These are phyloP conservation scores for Paecilomyces sp. DNA, from an alignment of 2,329 filamentous ascomycete genomes.

Conservation along the genomic window DNA sequence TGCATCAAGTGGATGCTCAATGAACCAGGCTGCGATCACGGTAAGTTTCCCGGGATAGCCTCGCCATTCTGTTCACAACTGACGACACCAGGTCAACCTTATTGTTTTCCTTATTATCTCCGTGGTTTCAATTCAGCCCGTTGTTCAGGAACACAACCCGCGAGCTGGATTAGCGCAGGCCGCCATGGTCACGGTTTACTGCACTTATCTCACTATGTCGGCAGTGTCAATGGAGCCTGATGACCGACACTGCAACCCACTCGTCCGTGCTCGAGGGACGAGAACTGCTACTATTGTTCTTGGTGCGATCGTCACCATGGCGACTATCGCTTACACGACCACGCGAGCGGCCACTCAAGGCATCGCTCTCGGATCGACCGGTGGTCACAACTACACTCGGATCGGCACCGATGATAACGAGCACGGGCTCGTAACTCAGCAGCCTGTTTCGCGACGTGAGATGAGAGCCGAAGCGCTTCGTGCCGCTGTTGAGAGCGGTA, in stretches of 20 bases:
- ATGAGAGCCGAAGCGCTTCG: slow-evolving; percentile 91
- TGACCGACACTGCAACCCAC: slow-evolving; percentile 86
- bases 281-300: slow-evolving; percentile 86
- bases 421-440: slow-evolving; percentile 80
- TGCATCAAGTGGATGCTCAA: slow-evolving; percentile 69
- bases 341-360: slow-evolving; percentile 88
- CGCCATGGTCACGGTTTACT: slow-evolving; percentile 95
- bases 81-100: slow-evolving; percentile 60
- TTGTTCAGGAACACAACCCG: slow-evolving; percentile 83
- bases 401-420: slow-evolving; percentile 66
- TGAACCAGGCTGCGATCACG: slow-evolving; percentile 96
- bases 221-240: slow-evolving; percentile 98
- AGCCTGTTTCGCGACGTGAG: slow-evolving; percentile 71
- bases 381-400: slow-evolving; percentile 46
- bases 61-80: slow-evolving; percentile 5
- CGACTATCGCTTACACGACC: slow-evolving; percentile 95
- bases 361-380: slow-evolving; percentile 51
- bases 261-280: slow-evolving; percentile 75
- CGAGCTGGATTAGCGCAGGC: slow-evolving; percentile 94
- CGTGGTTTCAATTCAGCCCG: slow-evolving; percentile 78
- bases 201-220: slow-evolving; percentile 96
- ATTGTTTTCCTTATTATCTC: slow-evolving; percentile 75
- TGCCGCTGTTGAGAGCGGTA: slow-evolving; percentile 85
- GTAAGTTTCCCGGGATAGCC: slow-evolving; percentile 29
- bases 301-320: slow-evolving; percentile 90